A percentile compares a stretch with the other conserved stretches of the same genome.
Evolutionary conservation across 805 yeast species (phyloP).

Genomic region (Kodamaea laetipori): DNA sequence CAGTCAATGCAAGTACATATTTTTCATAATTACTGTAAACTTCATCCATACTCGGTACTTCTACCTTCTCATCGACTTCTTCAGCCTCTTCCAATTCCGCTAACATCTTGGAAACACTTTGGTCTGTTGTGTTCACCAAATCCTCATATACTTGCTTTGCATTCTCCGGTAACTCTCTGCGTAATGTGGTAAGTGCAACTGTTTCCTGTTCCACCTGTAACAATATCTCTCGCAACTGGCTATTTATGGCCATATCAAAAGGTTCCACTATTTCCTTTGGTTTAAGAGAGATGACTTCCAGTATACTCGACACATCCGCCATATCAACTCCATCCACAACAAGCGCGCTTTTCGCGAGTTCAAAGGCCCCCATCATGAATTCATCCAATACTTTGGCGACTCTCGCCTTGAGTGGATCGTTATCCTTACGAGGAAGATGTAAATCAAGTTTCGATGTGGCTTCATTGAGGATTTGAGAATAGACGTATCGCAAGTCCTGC

Average conservation of each 20-base stretch:
- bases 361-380: conserved; percentile 56
- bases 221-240: conserved; percentile 55
- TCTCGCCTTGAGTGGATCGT: conserved; percentile 43
- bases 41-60: conserved; percentile 17
- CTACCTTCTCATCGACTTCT: conserved; percentile 5
- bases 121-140: conserved; percentile 33
- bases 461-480: conserved; percentile 43
- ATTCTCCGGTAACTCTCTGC: conserved; percentile 53
- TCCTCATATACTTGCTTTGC: conserved; percentile 41
- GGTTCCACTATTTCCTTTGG: conserved; percentile 59
- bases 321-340: conserved; percentile 54
- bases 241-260: conserved; percentile 66
- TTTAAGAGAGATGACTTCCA: conserved; percentile 28
- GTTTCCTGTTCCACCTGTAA: conserved; percentile 64
- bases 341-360: conserved; percentile 55
- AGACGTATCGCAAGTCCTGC: conserved; percentile 55
- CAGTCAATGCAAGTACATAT: conserved; percentile 31
- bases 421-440: conserved; percentile 46
- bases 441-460: conserved; percentile 49
- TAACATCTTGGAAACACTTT: conserved; percentile 29
- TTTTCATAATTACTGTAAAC: conserved; percentile 29
- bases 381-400: conserved; percentile 47
- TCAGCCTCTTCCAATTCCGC: conserved; percentile 22
- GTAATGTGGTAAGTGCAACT: conserved; percentile 53
- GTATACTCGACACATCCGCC: conserved; percentile 17